phyloP scores from a whole-genome alignment of 2,329 filamentous ascomycete genomes.

The Cordyceps pruinosa region DNA sequence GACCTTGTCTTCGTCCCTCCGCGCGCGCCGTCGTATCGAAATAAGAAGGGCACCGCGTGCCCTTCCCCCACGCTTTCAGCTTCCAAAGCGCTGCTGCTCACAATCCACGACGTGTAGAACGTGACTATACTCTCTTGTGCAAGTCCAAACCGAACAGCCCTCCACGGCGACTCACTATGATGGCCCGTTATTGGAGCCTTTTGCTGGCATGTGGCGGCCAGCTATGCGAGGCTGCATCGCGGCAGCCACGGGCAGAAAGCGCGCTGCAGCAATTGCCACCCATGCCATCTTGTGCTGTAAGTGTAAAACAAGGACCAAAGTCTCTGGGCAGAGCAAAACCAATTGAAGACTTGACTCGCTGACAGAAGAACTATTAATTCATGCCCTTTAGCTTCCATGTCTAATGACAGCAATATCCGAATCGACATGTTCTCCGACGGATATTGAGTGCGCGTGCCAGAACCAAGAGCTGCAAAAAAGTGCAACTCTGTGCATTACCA shows the following conservation, averaged over 20 bases:
- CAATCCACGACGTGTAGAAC: not conserved
- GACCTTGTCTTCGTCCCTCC: too few relatives aligned
- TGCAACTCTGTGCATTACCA: not conserved
- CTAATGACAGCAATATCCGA: not conserved
- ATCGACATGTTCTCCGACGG: not conserved
- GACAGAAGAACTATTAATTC: not conserved
- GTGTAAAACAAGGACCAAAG: not conserved
- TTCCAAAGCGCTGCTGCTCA: not conserved
- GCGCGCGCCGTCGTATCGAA: too few relatives aligned
- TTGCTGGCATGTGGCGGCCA: not conserved
- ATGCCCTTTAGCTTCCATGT: not conserved
- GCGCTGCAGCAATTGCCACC: not conserved
- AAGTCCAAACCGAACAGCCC: too few relatives aligned
- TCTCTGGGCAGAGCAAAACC: not conserved
- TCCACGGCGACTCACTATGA: not conserved
- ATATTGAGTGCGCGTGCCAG: not conserved
- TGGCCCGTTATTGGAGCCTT: not conserved
- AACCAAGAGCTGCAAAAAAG: not conserved
- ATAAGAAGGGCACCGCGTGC: slow-evolving; percentile 2
- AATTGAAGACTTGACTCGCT: not conserved
- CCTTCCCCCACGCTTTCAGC: not conserved
- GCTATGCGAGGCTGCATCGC: not conserved
- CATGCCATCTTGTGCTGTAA: not conserved
- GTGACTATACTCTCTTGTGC: not conserved
- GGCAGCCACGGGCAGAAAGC: not conserved